Conservation (phyloP, 495 filamentous ascomycete species). For the Tuber umbilicatum region DNA sequence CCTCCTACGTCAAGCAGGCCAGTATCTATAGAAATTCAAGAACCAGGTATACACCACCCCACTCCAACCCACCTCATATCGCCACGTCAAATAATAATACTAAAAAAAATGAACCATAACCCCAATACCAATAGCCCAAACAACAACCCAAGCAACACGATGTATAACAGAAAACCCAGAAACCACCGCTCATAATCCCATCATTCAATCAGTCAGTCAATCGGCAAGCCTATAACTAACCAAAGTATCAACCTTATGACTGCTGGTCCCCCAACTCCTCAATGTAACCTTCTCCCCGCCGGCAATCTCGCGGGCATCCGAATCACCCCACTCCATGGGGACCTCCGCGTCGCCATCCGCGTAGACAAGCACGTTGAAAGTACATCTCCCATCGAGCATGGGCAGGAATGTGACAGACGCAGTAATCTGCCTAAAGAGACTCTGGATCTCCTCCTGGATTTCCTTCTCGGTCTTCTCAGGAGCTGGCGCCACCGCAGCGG, state of each 20-base stretch:
- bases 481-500: conserved; percentile 25
- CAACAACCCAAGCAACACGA: conserved; percentile 3
- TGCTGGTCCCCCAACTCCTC: conserved; percentile 89
- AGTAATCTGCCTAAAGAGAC: conserved; percentile 95
- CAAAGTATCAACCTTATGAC: conserved; percentile 84
- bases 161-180: conserved; percentile 5
- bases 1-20: neutral
- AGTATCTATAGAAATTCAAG: neutral
- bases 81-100: neutral
- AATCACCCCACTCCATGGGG: conserved; percentile 97
- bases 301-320: conserved; percentile 94
- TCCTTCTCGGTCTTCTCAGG: conserved; percentile 80
- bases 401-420: conserved; percentile 95
- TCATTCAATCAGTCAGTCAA: conserved; percentile 32
- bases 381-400: conserved; percentile 85
- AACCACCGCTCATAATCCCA: neutral
- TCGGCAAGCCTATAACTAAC: conserved; percentile 74
- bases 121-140: conserved; percentile 11
- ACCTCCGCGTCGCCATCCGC: conserved; percentile 95
- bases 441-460: conserved; percentile 90
- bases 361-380: conserved; percentile 97
- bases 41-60: neutral
- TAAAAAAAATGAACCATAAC: conserved; percentile 7
- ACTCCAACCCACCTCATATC: neutral
- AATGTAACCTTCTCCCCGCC: conserved; percentile 93